These are phyloP conservation scores for Luvunga scandens DNA, from an alignment of 345 rosid genomes.

Conservation along the genomic window DNA sequence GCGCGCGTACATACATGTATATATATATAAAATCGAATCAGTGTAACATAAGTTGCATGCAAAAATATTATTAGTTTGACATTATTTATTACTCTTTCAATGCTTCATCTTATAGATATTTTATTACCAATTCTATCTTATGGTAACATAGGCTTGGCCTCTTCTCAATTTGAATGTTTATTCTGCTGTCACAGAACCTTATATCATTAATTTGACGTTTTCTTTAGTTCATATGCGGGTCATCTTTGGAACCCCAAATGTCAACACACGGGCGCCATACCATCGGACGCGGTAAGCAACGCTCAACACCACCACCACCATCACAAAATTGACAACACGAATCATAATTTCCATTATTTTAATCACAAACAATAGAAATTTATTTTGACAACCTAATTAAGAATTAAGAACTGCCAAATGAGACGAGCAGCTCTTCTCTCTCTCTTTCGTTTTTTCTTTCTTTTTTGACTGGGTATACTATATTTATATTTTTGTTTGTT, in stretches of 20 bases:
- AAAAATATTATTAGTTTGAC: too few relatives aligned
- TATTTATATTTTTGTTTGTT: too few relatives aligned
- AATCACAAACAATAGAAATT: too few relatives aligned
- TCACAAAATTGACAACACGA: neutral
- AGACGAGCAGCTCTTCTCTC: too few relatives aligned
- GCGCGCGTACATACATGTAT: too few relatives aligned
- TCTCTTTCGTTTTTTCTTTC: too few relatives aligned
- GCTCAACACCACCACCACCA: neutral
- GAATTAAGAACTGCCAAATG: too few relatives aligned
- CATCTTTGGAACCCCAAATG: neutral
- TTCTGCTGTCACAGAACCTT: too few relatives aligned
- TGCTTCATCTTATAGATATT: neutral
- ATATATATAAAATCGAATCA: neutral
- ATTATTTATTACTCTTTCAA: too few relatives aligned
- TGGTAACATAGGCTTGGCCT: neutral
- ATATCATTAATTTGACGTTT: neutral
- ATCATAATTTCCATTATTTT: neutral
- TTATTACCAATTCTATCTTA: neutral
- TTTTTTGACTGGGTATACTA: too few relatives aligned
- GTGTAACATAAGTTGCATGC: neutral
- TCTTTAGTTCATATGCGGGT: neutral
- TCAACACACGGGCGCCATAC: neutral
- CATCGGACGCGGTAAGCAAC: neutral
- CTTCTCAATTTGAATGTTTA: neutral
- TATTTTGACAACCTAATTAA: too few relatives aligned